Evolutionary conservation across 2,329 filamentous ascomycete genomes (phyloP).

Genomic region (Cercospora zeae-maydis): DNA sequence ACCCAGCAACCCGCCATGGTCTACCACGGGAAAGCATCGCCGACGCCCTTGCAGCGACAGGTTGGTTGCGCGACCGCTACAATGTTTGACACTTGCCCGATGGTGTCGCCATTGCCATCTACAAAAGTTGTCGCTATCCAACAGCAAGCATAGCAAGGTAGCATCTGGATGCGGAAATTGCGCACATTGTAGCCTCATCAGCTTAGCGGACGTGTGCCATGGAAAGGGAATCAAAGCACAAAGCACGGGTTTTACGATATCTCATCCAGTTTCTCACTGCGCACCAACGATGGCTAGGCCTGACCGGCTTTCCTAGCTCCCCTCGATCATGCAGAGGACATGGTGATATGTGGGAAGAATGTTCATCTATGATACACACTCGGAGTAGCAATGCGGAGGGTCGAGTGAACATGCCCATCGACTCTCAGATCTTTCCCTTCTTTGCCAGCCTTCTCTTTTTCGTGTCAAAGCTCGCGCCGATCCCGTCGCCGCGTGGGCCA

Average conservation of each 20-base stretch:
- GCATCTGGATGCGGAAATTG: no score
- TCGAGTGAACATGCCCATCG: not conserved
- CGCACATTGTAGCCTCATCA: no score
- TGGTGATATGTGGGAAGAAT: not conserved
- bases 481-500: slow-evolving; percentile 62
- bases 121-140: not conserved
- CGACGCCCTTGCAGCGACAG: no score
- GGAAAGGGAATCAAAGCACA: no score
- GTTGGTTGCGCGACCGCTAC: not conserved
- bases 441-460: slow-evolving; percentile 53
- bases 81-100: not conserved
- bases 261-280: no score
- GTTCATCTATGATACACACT: not conserved
- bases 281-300: no score
- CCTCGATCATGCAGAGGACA: not conserved
- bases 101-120: not conserved
- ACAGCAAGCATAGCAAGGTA: no score
- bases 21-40: not conserved
- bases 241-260: no score
- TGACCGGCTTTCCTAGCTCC: not conserved
- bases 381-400: not conserved
- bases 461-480: slow-evolving; percentile 74
- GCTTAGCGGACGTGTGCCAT: no score
- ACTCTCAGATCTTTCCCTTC: slow-evolving; percentile 38
- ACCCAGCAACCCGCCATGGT: not conserved